These are phyloP conservation scores for Microstegium vimineum DNA, from an alignment of 176 grass and related monocot genomes.

Conservation along the genomic window DNA sequence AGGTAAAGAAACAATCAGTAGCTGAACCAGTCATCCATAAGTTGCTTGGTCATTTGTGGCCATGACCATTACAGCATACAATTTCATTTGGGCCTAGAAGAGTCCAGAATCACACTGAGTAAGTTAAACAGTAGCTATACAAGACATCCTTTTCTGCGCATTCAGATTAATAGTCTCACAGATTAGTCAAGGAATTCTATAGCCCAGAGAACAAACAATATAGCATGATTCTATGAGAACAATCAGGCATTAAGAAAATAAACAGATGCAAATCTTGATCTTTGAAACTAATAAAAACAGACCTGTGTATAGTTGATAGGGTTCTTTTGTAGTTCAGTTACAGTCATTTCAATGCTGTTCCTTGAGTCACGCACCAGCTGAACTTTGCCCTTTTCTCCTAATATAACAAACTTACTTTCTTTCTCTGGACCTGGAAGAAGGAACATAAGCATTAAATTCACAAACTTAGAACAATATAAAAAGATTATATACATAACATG, in stretches of 20 bases:
- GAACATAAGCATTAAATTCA: not conserved
- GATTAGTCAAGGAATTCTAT: not conserved
- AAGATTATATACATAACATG: not conserved
- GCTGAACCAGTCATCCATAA: not conserved
- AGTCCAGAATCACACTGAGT: not conserved
- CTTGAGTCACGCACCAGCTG: slow-evolving; percentile 80
- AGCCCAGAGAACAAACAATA: not conserved
- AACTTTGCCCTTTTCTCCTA: slow-evolving; percentile 97
- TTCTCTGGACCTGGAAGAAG: slow-evolving; percentile 66
- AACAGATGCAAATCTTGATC: not conserved
- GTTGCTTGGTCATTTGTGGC: not conserved
- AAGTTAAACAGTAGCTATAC: not conserved
- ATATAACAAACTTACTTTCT: slow-evolving; percentile 76
- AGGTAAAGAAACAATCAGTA: not conserved
- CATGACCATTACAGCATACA: not conserved
- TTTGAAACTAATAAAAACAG: slow-evolving; percentile 1
- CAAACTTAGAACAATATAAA: not conserved
- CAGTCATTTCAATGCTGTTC: slow-evolving; percentile 53
- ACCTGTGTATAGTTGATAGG: slow-evolving; percentile 97
- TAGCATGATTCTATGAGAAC: not conserved
- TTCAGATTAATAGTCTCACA: not conserved
- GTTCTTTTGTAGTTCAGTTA: slow-evolving; percentile 80
- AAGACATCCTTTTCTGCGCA: not conserved
- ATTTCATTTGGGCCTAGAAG: not conserved
- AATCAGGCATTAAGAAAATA: not conserved